These are phyloP conservation scores for Schizonepeta tenuifolia DNA, from an alignment of 257 asterid species.

Conservation along the genomic window DNA sequence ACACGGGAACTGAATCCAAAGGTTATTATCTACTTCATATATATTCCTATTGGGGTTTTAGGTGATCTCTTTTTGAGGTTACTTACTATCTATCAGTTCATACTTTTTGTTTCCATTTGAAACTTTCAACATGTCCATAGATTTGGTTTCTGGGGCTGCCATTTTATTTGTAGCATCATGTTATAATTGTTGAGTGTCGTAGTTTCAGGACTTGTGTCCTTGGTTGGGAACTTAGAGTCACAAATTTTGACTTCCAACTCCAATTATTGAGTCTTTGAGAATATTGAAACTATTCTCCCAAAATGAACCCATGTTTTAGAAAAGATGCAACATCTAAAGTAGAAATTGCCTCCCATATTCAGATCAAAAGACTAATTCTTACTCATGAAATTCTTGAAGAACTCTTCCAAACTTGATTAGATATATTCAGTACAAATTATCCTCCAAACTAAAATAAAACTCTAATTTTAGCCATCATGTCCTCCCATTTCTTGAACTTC, in stretches of 20 bases:
- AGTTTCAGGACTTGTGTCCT: background rate
- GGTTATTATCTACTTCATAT: slow-evolving; percentile 50
- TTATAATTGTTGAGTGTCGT: background rate
- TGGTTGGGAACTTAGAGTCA: background rate
- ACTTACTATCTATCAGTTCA: slow-evolving; percentile 10
- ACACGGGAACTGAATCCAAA: slow-evolving; percentile 88
- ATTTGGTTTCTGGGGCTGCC: slow-evolving; percentile 13
- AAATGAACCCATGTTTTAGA: background rate
- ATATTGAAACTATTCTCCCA: background rate
- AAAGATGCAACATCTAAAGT: background rate
- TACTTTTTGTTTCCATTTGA: background rate
- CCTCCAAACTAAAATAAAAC: background rate
- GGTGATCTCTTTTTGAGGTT: slow-evolving; percentile 18
- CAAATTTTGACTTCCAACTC: background rate
- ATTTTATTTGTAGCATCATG: slow-evolving; percentile 1
- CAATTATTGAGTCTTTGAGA: background rate
- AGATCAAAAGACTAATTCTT: background rate
- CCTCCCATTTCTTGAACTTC: background rate
- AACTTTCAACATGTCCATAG: background rate
- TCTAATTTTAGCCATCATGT: background rate
- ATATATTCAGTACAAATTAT: background rate
- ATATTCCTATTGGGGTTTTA: slow-evolving; percentile 15
- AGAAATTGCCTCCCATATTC: background rate
- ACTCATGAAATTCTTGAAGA: background rate
- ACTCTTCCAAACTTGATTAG: background rate